Evolutionary conservation across 495 filamentous ascomycete genomes (phyloP), one percentile per base, ranked within the genome.

Genomic region (Aspergillus carlsbadensis): DNA sequence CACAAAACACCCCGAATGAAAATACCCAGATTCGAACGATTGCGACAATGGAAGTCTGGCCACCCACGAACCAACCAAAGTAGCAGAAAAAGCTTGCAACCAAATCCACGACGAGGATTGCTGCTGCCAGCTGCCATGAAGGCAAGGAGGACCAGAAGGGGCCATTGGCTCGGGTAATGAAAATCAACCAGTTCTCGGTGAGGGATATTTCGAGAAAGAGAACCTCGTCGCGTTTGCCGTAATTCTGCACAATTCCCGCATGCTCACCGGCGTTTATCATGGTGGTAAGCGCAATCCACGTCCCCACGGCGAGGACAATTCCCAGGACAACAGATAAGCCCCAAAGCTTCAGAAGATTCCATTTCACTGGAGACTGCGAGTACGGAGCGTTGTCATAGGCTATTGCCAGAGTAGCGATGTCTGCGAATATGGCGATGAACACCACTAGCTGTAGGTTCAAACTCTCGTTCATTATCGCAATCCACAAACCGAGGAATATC

Each of bases 181-280:
- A 93, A 75, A 96, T 96, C 42, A 96, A 83, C 91, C 92, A 96
- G 75, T 94, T 96, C 78, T 96, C 89, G 51, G 92, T 89, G 54
- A 96, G 82, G 11, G 89, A 87, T 70, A 96, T 91, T 71, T 96
- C 81, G 46, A 96, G 84, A 80, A 96, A 96, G 58, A 96, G 69
- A 37, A 96, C 85, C 57, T 84, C 82, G 66, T 96, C 88, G 41
- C 87, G 81, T 64, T 86, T 82, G 78, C 92, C 92, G 61, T 85
- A 87, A 72, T 92, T 90, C 78, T 95, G 87, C 54, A 91, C 85
- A 61, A 96, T 90, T 80, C 91, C 91, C 63, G 85, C 88, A 57
- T 86, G 68, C 56, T 81, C 68, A 35, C 84, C 83, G 49, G 77
- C 76, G 56, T 81, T 79, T 50, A 88, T 77, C 83, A 92, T 91